These are phyloP conservation scores for Saturnispora diversa DNA, from an alignment of 805 yeast species.

Conservation along the genomic window DNA sequence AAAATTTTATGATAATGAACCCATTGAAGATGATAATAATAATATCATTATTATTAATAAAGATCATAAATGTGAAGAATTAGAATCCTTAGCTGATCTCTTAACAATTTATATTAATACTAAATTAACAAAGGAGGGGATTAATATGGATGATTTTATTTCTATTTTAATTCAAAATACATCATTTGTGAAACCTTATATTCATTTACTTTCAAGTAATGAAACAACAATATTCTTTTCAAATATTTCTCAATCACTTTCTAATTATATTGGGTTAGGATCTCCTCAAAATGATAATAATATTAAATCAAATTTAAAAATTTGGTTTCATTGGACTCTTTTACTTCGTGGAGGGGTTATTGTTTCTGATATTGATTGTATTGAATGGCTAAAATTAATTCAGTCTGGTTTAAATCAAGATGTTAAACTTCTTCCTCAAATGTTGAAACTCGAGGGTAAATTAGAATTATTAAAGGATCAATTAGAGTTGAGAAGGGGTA, in stretches of 20 bases:
- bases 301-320: conserved; percentile 9
- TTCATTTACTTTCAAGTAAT: conserved; percentile 43
- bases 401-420: conserved; percentile 50
- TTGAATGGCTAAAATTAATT: conserved; percentile 48
- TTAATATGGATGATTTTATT: conserved; percentile 23
- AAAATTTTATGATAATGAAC: conserved; percentile 20
- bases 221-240: conserved; percentile 39
- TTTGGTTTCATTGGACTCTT: conserved; percentile 81
- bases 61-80: conserved; percentile 22
- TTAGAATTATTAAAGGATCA: conserved; percentile 72
- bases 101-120: conserved; percentile 18
- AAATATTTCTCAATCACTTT: conserved; percentile 38
- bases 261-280: conserved; percentile 27
- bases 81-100: conserved; percentile 19
- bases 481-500: conserved; percentile 46
- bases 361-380: conserved; percentile 42
- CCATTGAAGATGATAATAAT: conserved; percentile 12
- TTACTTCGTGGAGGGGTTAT: conserved; percentile 62
- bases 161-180: conserved; percentile 24
- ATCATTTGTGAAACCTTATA: conserved; percentile 44
- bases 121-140: conserved; percentile 19
- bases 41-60: conserved; percentile 10
- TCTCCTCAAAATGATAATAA: background rate
- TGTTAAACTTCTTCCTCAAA: conserved; percentile 51
- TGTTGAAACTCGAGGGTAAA: conserved; percentile 80